These are phyloP conservation scores for Steccherinum ochraceum DNA, from an alignment of 768 basidiomycete species.

Conservation along the genomic window DNA sequence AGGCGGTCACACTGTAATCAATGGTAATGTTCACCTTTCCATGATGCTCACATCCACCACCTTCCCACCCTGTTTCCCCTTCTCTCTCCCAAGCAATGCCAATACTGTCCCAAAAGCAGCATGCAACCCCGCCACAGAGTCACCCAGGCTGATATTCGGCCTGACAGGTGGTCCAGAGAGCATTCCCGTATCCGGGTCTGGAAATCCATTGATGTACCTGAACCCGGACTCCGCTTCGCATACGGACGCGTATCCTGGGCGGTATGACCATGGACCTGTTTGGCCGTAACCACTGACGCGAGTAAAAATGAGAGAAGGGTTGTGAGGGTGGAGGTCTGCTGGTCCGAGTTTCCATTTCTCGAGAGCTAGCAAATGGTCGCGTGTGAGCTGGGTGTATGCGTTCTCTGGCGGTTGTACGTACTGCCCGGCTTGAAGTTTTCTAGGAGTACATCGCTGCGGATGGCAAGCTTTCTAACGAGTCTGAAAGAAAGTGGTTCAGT, in stretches of 20 bases:
- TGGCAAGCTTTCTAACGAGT: constrained; percentile 53
- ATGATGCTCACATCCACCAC: constrained; percentile 74
- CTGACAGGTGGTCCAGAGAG: constrained; percentile 58
- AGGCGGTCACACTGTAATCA: background rate
- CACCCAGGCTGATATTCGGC: constrained; percentile 68
- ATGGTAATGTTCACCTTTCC: constrained; percentile 41
- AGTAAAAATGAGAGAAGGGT: constrained; percentile 86
- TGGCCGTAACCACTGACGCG: constrained; percentile 78
- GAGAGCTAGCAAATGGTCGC: constrained; percentile 36
- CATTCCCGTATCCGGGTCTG: constrained; percentile 44
- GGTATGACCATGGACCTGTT: constrained; percentile 65
- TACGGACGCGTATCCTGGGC: constrained; percentile 68
- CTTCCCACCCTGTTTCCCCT: constrained; percentile 31
- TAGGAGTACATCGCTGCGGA: constrained; percentile 58
- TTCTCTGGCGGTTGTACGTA: constrained; percentile 22
- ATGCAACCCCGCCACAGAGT: constrained; percentile 65
- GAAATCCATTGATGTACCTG: constrained; percentile 64
- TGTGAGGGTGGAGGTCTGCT: constrained; percentile 54
- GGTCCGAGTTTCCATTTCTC: constrained; percentile 68
- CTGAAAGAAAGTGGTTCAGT: constrained; percentile 24
- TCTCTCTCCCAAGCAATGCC: constrained; percentile 46
- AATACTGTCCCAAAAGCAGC: constrained; percentile 71
- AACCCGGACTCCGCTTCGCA: constrained; percentile 75
- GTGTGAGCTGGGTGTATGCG: background rate
- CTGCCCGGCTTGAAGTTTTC: constrained; percentile 77